These are phyloP conservation scores for Arthroderma uncinatum DNA, from an alignment of 2,329 filamentous ascomycete genomes.

Conservation along the genomic window DNA sequence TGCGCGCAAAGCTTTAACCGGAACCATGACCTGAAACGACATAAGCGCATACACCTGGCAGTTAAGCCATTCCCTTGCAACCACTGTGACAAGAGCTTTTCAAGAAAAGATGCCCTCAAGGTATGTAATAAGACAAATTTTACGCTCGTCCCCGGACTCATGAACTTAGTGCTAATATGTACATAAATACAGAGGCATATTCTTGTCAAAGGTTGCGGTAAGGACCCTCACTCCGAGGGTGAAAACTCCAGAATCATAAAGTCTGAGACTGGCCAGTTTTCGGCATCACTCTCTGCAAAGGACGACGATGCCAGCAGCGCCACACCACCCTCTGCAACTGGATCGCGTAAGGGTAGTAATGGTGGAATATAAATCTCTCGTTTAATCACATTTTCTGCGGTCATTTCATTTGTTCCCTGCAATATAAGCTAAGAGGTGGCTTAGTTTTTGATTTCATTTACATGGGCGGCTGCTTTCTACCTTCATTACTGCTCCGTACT, in stretches of 20 bases:
- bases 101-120: constrained; percentile 91
- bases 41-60: constrained; percentile 87
- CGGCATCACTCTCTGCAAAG: background rate
- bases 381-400: background rate
- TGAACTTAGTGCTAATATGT: background rate
- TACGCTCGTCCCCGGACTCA: too few relatives aligned
- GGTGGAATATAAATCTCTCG: background rate
- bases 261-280: background rate
- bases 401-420: background rate
- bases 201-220: constrained; percentile 54
- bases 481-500: constrained; percentile 2
- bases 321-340: background rate
- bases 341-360: constrained; percentile 5
- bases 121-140: constrained; percentile 42
- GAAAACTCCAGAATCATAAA: background rate
- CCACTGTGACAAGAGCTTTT: constrained; percentile 93
- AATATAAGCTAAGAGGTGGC: constrained; percentile 3
- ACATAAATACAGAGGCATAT: constrained; percentile 42
- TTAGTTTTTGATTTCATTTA: background rate
- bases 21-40: constrained; percentile 90
- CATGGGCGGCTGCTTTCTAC: constrained; percentile 4
- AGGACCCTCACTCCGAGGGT: constrained; percentile 16
- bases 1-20: constrained; percentile 91
- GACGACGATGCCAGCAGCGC: constrained; percentile 2
- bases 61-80: constrained; percentile 92